Evolutionary conservation across 2,329 filamentous ascomycete species (phyloP), one percentile per base, ranked within the genome.

Genomic region (Aspergillus sp.): DNA sequence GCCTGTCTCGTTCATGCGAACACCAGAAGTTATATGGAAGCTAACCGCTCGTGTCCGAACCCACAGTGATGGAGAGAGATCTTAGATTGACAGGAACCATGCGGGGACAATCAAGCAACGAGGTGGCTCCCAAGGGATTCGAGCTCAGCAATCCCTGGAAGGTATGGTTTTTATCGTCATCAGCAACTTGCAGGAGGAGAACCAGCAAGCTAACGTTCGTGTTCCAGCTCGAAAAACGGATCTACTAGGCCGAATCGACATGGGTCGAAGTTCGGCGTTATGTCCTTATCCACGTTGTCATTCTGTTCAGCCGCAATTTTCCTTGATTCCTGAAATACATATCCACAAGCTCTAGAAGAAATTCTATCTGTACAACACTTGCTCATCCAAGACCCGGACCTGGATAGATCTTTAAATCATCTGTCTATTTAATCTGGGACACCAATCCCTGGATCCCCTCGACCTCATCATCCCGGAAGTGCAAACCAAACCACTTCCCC

Each of bases 61-160:
- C 26, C 54, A 61, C 72, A 89, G 86, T 89, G 86, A 87, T 88
- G 85, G 84, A 88, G 68, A 81, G 86, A 74, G 86, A 89, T 73
- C 76, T 82, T 69, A 78, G 86, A 63, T 78, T 89, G 67, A 89
- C 86, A 46, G 86, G 86, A 56, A 83, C 80, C 63, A 69, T 82
- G 69, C 79, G 86, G 76, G 86, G 85, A 61, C 86, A 89, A 72
- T 84, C 84, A 58, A 84, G 86, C 75, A 84, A 81, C 63, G 77
- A 81, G 51, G 75, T 77, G 59, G 86, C 86, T 31, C 86, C 86
- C 29, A 75, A 79, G 58, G 86, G 85, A 61, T 89, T 88, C 76
- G 86, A 88, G 75, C 72, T 88, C 69, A 88, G 83, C 82, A 87
- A 87, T 76, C 84, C 84, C 63, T 89, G 86, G 86, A 86, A 83